Base-by-base conservation (phyloP, 768 basidiomycete species). In the Ephemerocybe angulata region DNA sequence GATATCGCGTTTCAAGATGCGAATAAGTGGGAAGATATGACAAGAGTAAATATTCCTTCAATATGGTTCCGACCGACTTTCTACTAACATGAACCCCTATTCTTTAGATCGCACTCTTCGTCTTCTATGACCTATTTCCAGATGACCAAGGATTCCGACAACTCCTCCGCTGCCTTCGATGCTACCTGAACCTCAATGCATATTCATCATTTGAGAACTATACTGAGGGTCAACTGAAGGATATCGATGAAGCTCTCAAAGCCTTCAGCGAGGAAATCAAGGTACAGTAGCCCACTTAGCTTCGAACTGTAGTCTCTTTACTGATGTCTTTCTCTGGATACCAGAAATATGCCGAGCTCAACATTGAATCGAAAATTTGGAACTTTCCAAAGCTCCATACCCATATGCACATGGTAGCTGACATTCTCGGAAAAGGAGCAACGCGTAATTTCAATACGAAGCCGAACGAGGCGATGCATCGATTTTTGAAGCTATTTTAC, bases 311-410 rank as follows among this genome's bases (percentile, higher is more conserved):
- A 21, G 41, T 50, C 19, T 27, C 29, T 50, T 48, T 29, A 17
- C 5, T 42, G 59, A 60, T 55, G 53, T 50, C 52, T 61, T 55
- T 41, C 50, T 42, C n/a, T n/a, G n/a, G n/a, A n/a, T n/a, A n/a
- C 30, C 10, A 54, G 3, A 24, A 54, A 52, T 46, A 43, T 8
- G 52, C 44, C 6, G 15, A 49, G 25, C 25, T 49, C 19, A 29
- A 19, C 27, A 49, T 17, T 6, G 46, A 54, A 3, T 40, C 57
- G 22, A 67, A 72, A 53, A 57, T 65, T 11, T 76, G 72, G 73
- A 53, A 70, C 27, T 74, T 73, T 52, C 63, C 64, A 0, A 76
- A 76, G 48, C 40, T 55, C 0, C 74, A 76, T 52, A 49, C 63
- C 1, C 67, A 66, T 50, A 53, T 58, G 13, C 72, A 76, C 42